Conservation (phyloP, 2,329 filamentous ascomycete species). For the Massarina eburnea region DNA sequence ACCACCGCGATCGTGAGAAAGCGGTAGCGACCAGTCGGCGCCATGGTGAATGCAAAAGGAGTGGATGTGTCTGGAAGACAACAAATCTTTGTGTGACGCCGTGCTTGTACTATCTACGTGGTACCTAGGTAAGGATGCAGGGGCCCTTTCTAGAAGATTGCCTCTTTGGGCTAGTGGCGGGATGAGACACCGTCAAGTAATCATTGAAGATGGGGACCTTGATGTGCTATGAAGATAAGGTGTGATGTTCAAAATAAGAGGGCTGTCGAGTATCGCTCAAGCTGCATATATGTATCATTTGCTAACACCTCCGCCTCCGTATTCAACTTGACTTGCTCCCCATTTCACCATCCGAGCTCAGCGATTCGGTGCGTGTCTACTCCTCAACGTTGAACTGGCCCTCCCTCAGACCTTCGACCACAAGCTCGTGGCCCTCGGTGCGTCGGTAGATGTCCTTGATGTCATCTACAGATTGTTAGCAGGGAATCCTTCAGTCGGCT, state of each 20-base stretch:
- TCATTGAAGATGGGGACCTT: too few species aligned
- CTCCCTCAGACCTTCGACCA: constrained; percentile 84
- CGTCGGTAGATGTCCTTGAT: constrained; percentile 91
- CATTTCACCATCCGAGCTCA: background rate
- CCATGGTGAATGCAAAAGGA: constrained; percentile 43
- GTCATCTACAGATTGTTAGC: constrained; percentile 66
- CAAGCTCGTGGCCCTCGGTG: constrained; percentile 79
- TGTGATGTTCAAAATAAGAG: too few species aligned
- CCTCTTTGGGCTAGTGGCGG: too few species aligned
- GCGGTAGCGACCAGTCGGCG: constrained; percentile 68
- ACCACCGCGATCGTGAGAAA: constrained; percentile 87
- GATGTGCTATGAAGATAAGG: too few species aligned
- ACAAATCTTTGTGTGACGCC: too few species aligned
- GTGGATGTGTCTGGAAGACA: constrained; percentile 20
- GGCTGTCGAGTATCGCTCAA: too few species aligned
- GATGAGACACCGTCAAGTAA: too few species aligned
- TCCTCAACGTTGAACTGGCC: constrained; percentile 68
- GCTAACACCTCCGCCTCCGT: constrained; percentile 1
- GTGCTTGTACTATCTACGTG: too few species aligned
- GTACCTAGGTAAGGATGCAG: too few species aligned
- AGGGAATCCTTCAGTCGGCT: background rate
- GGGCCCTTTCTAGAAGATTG: too few species aligned
- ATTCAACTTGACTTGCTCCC: background rate
- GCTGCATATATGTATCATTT: too few species aligned
- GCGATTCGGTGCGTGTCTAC: constrained; percentile 15